phyloP scores from a whole-genome alignment of 495 filamentous ascomycete species.

The Penicillium coprophilum region DNA sequence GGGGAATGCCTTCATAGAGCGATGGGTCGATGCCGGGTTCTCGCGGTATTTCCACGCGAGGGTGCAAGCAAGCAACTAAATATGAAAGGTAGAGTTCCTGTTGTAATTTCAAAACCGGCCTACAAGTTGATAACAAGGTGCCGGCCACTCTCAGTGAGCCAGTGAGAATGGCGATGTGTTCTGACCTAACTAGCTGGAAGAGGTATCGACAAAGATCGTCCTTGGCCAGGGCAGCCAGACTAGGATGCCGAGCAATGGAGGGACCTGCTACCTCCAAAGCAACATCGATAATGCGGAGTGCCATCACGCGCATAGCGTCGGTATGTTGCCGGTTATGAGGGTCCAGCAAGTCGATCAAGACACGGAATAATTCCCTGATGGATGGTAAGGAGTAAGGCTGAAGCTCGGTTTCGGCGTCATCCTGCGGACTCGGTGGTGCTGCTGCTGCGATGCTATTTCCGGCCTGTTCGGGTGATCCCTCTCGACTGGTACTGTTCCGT shows the following conservation, averaged over 20 bases:
- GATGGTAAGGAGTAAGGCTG: conserved; percentile 92
- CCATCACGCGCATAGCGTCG: conserved; percentile 96
- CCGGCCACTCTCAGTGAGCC: conserved; percentile 89
- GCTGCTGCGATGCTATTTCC: conserved; percentile 47
- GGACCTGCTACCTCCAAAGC: conserved; percentile 95
- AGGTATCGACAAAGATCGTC: conserved; percentile 92
- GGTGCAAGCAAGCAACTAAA: conserved; percentile 89
- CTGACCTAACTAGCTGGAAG: conserved; percentile 94
- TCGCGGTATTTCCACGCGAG: conserved; percentile 83
- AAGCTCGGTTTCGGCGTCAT: conserved; percentile 52
- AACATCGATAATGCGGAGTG: conserved; percentile 94
- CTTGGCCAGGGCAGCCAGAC: conserved; percentile 81
- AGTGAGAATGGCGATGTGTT: conserved; percentile 90
- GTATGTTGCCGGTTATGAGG: conserved; percentile 89
- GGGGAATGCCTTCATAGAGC: conserved; percentile 91
- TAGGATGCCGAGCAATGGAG: conserved; percentile 91
- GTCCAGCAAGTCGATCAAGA: conserved; percentile 91
- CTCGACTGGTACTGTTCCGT: conserved; percentile 37
- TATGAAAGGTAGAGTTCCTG: conserved; percentile 97
- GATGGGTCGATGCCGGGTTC: conserved; percentile 88
- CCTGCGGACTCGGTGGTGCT: conserved; percentile 42
- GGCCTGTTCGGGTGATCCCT: conserved; percentile 35
- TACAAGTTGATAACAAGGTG: conserved; percentile 86
- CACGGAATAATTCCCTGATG: conserved; percentile 89
- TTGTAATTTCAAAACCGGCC: conserved; percentile 90